These are phyloP conservation scores for Scheffersomyces amazonensis DNA, from an alignment of 805 yeast species.

Conservation along the genomic window DNA sequence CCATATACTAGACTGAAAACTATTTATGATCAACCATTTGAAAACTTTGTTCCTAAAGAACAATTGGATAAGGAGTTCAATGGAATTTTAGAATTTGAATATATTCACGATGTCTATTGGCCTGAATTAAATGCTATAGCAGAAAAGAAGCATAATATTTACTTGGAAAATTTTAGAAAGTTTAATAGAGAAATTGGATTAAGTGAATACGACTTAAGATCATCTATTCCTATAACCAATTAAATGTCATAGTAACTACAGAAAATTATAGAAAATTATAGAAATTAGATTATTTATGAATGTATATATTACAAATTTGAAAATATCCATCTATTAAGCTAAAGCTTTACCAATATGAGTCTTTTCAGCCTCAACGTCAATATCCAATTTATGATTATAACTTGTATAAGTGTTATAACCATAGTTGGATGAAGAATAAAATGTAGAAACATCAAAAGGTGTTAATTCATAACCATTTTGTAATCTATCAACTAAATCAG, in stretches of 20 bases:
- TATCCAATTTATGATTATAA: conserved; percentile 1
- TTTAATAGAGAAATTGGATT: conserved; percentile 51
- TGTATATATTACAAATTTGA: no score
- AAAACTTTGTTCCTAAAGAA: conserved; percentile 49
- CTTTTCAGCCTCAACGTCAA: conserved; percentile 7
- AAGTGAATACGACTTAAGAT: conserved; percentile 52
- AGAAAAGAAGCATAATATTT: conserved; percentile 29
- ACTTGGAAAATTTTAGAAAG: conserved; percentile 35
- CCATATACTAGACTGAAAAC: conserved; percentile 58
- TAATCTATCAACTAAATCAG: conserved; percentile 40
- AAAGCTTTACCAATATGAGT: conserved; percentile 5
- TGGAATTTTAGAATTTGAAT: conserved; percentile 49
- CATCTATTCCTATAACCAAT: no score
- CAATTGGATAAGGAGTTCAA: conserved; percentile 52
- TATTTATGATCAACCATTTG: conserved; percentile 56
- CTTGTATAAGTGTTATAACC: conserved; percentile 24
- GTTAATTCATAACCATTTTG: conserved; percentile 31
- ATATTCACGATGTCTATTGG: conserved; percentile 55
- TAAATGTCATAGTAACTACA: no score
- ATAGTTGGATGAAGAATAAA: conserved; percentile 29
- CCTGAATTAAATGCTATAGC: conserved; percentile 45
- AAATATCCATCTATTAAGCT: conserved; percentile 1
- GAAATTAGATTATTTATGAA: no score
- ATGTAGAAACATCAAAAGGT: conserved; percentile 36
- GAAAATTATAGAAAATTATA: no score